Evolutionary conservation across 495 filamentous ascomycete species (phyloP).

Genomic region (Monascus purpureus): DNA sequence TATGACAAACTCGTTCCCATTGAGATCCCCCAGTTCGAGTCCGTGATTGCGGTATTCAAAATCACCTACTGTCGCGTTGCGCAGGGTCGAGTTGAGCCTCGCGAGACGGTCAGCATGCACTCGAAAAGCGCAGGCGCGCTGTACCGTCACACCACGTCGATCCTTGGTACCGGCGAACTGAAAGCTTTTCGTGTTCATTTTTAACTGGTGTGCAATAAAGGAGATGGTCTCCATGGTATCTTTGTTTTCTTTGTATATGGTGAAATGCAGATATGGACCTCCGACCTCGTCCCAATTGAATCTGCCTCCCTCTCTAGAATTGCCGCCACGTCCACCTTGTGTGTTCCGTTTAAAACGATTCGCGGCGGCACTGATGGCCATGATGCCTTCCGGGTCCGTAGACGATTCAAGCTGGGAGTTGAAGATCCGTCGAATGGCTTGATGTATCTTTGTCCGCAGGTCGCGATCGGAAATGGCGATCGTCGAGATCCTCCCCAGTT

Average conservation of each 20-base stretch:
- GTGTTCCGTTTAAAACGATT: constrained; percentile 24
- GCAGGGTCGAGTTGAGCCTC: constrained; percentile 45
- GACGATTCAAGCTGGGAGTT: constrained; percentile 48
- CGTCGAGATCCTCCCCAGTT: constrained; percentile 26
- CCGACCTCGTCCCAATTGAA: constrained; percentile 48
- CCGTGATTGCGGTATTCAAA: constrained; percentile 58
- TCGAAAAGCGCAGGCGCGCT: constrained; percentile 61
- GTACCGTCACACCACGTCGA: constrained; percentile 72
- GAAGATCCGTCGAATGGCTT: constrained; percentile 54
- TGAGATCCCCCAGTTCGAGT: constrained; percentile 68
- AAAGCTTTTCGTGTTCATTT: constrained; percentile 54
- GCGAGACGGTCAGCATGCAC: constrained; percentile 49
- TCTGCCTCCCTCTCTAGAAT: constrained; percentile 14
- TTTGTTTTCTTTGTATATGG: constrained; percentile 93
- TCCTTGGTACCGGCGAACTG: constrained; percentile 93
- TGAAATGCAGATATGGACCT: constrained; percentile 79
- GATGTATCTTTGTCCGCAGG: constrained; percentile 49
- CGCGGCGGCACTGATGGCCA: constrained; percentile 40
- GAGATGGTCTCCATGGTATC: constrained; percentile 90
- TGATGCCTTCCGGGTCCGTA: constrained; percentile 42
- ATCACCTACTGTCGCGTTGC: constrained; percentile 53
- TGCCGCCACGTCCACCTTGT: constrained; percentile 16
- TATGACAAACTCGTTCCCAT: constrained; percentile 84
- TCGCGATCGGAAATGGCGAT: constrained; percentile 41
- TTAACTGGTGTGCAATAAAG: constrained; percentile 53